Evolutionary conservation across 495 filamentous ascomycete genomes (phyloP), one percentile per base, ranked within the genome.

Genomic region (Tuber brumale): DNA sequence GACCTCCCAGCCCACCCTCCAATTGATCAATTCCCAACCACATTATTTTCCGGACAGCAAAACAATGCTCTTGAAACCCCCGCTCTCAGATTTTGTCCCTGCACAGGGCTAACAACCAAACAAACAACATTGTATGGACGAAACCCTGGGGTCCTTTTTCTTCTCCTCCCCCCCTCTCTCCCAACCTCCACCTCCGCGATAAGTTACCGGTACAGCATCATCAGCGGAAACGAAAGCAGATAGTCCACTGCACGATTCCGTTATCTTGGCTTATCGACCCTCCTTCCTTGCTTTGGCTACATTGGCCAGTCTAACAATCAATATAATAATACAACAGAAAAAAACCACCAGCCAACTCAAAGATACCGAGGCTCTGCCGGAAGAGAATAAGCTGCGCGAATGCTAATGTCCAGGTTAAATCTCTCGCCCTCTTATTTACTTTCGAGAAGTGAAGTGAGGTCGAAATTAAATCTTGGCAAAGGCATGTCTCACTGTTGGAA

Each of bases 201-300:
- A 31, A 27, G 27, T 16, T 35, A 31, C n/a, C n/a, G n/a, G n/a
- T n/a, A n/a, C n/a, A n/a, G n/a, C 27, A 18, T 12, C 14, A 35
- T 35, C 27, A 7, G 10, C 9, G n/a, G 27, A 35, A 66, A 66
- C 57, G n/a, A 66, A 18, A 66, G 57, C 27, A 35, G 57, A 31
- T 66, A 4, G 27, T 14, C 57, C 57, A 66, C 57, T 27, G 57
- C 57, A 16, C n/a, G 27, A 66, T 35, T 35, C 27, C 27, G 16
- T 66, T 66, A 66, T 66, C 57, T 66, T 66, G 23, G 27, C 57
- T 66, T 66, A 35, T 66, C 57, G 57, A 66, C 57, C 57, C 35
- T 66, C 27, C 6, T 35, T 27, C 27, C 57, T 66, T 19, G 57
- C 57, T 66, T 66, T 12, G 12, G 57, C 27, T 66, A 27, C 57